These are phyloP conservation scores for Stenocarpella maydis DNA, from an alignment of 2,329 filamentous ascomycete genomes.

Conservation along the genomic window DNA sequence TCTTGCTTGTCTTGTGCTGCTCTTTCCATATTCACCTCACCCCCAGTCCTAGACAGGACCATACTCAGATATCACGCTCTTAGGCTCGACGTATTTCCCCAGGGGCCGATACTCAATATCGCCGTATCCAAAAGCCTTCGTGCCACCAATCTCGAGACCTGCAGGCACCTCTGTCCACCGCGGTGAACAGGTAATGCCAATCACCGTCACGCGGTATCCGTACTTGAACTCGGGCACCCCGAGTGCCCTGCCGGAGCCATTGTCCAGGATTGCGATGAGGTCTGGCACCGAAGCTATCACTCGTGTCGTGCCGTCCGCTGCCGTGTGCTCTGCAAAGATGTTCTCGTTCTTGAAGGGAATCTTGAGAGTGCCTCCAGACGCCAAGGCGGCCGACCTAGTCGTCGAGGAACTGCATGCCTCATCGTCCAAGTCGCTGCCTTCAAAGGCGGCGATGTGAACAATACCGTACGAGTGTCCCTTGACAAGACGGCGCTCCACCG, in stretches of 20 bases:
- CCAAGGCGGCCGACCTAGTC: conserved; percentile 22
- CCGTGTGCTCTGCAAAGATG: conserved; percentile 37
- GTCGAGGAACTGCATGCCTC: conserved; percentile 15
- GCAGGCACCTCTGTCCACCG: conserved; percentile 59
- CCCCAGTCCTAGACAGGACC: background rate
- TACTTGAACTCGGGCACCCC: conserved; percentile 64
- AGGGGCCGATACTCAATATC: conserved; percentile 56
- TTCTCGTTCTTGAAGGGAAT: conserved; percentile 44
- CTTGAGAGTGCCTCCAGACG: conserved; percentile 37
- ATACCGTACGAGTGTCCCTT: conserved; percentile 59
- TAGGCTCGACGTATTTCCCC: conserved; percentile 60
- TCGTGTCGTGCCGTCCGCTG: conserved; percentile 33
- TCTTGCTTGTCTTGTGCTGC: background rate
- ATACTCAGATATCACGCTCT: conserved; percentile 62
- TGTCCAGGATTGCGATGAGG: conserved; percentile 57
- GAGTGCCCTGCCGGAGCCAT: conserved; percentile 56
- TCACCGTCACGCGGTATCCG: conserved; percentile 58
- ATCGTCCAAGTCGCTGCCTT: conserved; percentile 38
- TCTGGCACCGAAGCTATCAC: conserved; percentile 58
- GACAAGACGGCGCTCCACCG: conserved; percentile 57
- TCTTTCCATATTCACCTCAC: background rate
- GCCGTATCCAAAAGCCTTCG: conserved; percentile 47
- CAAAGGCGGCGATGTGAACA: conserved; percentile 40
- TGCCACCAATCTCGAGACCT: conserved; percentile 58
- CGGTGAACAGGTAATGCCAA: conserved; percentile 63